Percentiles rank a stretch among this genome's conserved stretches.
These are phyloP conservation scores for Penicillium freii DNA, from an alignment of 2,329 filamentous ascomycete genomes.

Conservation along the genomic window DNA sequence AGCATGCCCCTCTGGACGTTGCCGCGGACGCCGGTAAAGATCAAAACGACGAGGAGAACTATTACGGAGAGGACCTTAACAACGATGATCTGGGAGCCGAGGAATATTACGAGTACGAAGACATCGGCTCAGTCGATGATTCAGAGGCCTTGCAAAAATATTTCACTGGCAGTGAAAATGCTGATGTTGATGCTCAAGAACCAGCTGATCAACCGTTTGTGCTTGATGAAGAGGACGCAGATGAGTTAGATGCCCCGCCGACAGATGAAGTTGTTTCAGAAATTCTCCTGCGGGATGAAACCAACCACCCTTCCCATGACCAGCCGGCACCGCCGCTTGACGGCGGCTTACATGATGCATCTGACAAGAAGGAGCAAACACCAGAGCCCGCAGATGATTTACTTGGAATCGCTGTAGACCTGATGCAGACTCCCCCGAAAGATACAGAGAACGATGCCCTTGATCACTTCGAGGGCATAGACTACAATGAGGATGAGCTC, in stretches of 20 bases:
- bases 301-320: slow-evolving; percentile 13
- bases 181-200: background rate
- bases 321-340: slow-evolving; percentile 23
- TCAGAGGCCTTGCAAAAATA: slow-evolving; percentile 9
- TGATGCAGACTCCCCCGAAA: slow-evolving; percentile 29
- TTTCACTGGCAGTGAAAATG: slow-evolving; percentile 8
- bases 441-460: slow-evolving; percentile 6
- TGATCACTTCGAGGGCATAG: slow-evolving; percentile 13
- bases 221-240: slow-evolving; percentile 10
- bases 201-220: slow-evolving; percentile 10
- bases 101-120: slow-evolving; percentile 15
- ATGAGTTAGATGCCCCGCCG: slow-evolving; percentile 10
- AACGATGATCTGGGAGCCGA: slow-evolving; percentile 15
- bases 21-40: slow-evolving; percentile 29
- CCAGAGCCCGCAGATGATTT: slow-evolving; percentile 29
- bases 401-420: slow-evolving; percentile 34
- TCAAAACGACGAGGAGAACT: slow-evolving; percentile 28
- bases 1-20: slow-evolving; percentile 12
- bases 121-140: slow-evolving; percentile 14
- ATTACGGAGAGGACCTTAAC: slow-evolving; percentile 12
- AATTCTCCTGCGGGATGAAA: slow-evolving; percentile 12
- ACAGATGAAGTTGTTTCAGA: slow-evolving; percentile 14
- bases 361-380: slow-evolving; percentile 15
- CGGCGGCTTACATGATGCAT: slow-evolving; percentile 5
- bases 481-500: slow-evolving; percentile 21